These are phyloP conservation scores for Auriscalpium microsporum DNA, from an alignment of 768 basidiomycete genomes.

Conservation along the genomic window DNA sequence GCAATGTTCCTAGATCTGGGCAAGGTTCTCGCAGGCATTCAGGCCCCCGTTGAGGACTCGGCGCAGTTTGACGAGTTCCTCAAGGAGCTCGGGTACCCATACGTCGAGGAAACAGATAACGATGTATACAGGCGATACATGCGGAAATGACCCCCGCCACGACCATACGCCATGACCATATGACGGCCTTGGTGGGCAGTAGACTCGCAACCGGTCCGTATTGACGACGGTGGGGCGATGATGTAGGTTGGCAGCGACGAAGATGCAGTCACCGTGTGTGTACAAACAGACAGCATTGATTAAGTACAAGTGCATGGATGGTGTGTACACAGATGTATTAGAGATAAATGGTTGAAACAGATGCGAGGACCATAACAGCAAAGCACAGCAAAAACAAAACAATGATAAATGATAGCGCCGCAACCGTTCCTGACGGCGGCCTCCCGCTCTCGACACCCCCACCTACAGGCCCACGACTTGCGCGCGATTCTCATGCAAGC, in stretches of 20 bases:
- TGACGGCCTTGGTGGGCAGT: no score
- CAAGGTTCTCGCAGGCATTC: constrained; percentile 88
- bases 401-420: background rate
- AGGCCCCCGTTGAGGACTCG: constrained; percentile 68
- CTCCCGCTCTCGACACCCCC: background rate
- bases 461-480: background rate
- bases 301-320: background rate
- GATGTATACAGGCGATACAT: constrained; percentile 74
- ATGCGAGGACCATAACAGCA: background rate
- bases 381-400: background rate
- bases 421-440: background rate
- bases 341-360: background rate
- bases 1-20: constrained; percentile 61
- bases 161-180: no score
- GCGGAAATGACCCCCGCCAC: constrained; percentile 23
- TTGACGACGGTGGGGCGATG: no score
- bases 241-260: no score
- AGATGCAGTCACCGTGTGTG: background rate
- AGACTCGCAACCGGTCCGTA: no score
- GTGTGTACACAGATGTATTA: background rate
- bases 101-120: constrained; percentile 91
- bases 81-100: constrained; percentile 71
- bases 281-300: no score
- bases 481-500: background rate
- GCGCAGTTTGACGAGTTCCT: constrained; percentile 69